Evolutionary conservation across 2,329 filamentous ascomycete genomes (phyloP).

Genomic region (Fusarium udum): DNA sequence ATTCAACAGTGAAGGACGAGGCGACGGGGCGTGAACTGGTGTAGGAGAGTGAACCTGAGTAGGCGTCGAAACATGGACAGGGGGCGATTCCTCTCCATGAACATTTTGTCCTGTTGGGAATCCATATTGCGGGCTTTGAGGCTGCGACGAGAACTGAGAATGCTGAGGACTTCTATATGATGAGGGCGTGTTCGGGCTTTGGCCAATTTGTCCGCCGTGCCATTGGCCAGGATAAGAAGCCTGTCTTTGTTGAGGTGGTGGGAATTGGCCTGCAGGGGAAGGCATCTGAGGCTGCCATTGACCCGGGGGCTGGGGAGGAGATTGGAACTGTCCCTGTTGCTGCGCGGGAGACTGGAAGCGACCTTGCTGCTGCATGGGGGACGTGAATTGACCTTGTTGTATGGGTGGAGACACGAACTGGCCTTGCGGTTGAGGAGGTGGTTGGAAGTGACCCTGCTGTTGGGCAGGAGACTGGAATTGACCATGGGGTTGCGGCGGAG

Average conservation of each 20-base stretch:
- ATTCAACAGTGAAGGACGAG: constrained; percentile 23
- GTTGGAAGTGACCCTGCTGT: constrained; percentile 3
- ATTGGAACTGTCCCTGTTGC: constrained; percentile 18
- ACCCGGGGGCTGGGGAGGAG: constrained; percentile 12
- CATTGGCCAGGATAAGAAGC: constrained; percentile 51
- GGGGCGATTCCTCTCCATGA: constrained; percentile 20
- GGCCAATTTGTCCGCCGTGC: constrained; percentile 48
- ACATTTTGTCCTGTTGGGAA: constrained; percentile 9
- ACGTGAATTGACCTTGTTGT: constrained; percentile 5
- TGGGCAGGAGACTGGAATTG: constrained; percentile 4
- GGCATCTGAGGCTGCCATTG: constrained; percentile 29
- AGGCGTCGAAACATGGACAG: constrained; percentile 27
- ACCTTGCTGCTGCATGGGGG: constrained; percentile 8
- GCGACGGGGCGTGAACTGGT: constrained; percentile 22
- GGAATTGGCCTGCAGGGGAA: constrained; percentile 47
- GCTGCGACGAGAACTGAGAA: constrained; percentile 16
- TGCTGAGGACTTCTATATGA: constrained; percentile 20
- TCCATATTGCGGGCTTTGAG: constrained; percentile 11
- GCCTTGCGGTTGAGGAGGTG: constrained; percentile 2
- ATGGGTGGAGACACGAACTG: constrained; percentile 1
- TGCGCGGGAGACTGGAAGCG: constrained; percentile 6
- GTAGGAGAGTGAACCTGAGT: constrained; percentile 18
- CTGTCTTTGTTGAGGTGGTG: constrained; percentile 50
- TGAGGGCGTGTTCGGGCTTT: constrained; percentile 37
- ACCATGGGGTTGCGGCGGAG: not conserved